phyloP scores from a whole-genome alignment of 805 yeast genomes.

The Saccharomycopsis amapae region DNA sequence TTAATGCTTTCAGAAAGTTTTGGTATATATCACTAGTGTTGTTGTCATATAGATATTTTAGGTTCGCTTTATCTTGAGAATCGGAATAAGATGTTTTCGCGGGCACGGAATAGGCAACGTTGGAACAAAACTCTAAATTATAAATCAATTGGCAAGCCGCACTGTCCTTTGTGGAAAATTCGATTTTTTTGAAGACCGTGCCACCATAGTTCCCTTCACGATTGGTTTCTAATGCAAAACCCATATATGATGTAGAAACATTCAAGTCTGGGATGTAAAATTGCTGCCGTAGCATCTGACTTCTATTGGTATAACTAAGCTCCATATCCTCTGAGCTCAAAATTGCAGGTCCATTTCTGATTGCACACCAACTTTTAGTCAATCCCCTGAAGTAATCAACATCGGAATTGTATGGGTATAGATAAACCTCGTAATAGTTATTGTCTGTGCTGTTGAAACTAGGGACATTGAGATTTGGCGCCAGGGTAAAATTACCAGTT shows the following conservation, averaged over 20 bases:
- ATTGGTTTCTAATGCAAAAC: conserved; percentile 51
- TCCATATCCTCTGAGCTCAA: conserved; percentile 29
- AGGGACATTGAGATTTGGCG: conserved; percentile 16
- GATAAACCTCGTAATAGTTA: conserved; percentile 35
- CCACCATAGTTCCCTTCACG: conserved; percentile 47
- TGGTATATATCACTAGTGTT: conserved; percentile 48
- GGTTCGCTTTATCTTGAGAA: conserved; percentile 28
- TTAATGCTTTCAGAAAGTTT: conserved; percentile 70
- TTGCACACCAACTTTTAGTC: conserved; percentile 65
- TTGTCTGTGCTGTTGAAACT: conserved; percentile 13
- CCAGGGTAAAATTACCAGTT: conserved; percentile 44
- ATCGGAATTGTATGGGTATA: conserved; percentile 38
- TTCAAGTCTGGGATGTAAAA: conserved; percentile 57
- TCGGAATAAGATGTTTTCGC: conserved; percentile 34
- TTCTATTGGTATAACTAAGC: conserved; percentile 37
- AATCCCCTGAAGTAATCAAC: conserved; percentile 33
- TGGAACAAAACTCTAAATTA: conserved; percentile 66
- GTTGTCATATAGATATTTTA: conserved; percentile 50
- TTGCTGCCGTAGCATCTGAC: conserved; percentile 49
- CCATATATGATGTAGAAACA: conserved; percentile 53
- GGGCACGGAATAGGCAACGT: conserved; percentile 87
- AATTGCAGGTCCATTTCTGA: conserved; percentile 44
- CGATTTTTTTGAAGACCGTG: conserved; percentile 47
- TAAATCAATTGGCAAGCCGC: conserved; percentile 67
- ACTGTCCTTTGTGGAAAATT: conserved; percentile 47